Percentiles rank a stretch among this genome's conserved stretches.
These are phyloP conservation scores for Metschnikowia gelsemii DNA, from an alignment of 805 yeast species.

Conservation along the genomic window DNA sequence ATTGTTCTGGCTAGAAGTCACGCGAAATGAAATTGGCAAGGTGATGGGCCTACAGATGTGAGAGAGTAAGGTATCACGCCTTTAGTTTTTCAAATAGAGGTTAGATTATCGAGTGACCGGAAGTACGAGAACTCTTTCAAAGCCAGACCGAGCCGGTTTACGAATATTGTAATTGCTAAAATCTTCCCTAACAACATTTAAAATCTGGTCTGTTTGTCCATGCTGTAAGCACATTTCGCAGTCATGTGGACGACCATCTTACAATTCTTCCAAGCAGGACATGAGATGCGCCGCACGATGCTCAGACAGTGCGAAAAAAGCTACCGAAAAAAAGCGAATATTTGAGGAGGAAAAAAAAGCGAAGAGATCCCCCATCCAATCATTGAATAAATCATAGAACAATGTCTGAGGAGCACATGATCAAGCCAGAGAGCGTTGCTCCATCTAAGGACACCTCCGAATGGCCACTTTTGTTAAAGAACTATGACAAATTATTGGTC, in stretches of 20 bases:
- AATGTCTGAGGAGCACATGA: slow-evolving; percentile 71
- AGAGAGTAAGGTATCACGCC: slow-evolving; percentile 1
- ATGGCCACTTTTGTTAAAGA: slow-evolving; percentile 93
- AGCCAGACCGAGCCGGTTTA: too few relatives aligned
- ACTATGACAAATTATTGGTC: slow-evolving; percentile 89
- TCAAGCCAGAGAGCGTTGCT: slow-evolving; percentile 82
- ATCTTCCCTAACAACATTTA: too few relatives aligned
- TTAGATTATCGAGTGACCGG: too few relatives aligned
- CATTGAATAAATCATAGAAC: slow-evolving; percentile 11
- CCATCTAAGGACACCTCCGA: slow-evolving; percentile 84
- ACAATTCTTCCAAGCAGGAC: neutral
- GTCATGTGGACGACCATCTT: neutral
- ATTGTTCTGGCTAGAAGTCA: slow-evolving; percentile 41
- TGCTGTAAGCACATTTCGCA: too few relatives aligned
- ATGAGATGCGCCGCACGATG: slow-evolving; percentile 32
- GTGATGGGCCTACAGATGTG: slow-evolving; percentile 23
- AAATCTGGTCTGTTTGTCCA: too few relatives aligned
- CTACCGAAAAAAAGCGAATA: slow-evolving; percentile 15
- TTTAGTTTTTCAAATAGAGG: too few relatives aligned
- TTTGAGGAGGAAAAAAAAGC: slow-evolving; percentile 14
- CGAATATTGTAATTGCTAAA: too few relatives aligned
- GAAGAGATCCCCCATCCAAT: slow-evolving; percentile 1
- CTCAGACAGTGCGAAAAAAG: slow-evolving; percentile 13
- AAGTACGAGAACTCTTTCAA: too few relatives aligned
- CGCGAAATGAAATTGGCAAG: slow-evolving; percentile 31